Evolutionary conservation across 2,329 filamentous ascomycete genomes (phyloP).

Genomic region (Verticillium isaacii): DNA sequence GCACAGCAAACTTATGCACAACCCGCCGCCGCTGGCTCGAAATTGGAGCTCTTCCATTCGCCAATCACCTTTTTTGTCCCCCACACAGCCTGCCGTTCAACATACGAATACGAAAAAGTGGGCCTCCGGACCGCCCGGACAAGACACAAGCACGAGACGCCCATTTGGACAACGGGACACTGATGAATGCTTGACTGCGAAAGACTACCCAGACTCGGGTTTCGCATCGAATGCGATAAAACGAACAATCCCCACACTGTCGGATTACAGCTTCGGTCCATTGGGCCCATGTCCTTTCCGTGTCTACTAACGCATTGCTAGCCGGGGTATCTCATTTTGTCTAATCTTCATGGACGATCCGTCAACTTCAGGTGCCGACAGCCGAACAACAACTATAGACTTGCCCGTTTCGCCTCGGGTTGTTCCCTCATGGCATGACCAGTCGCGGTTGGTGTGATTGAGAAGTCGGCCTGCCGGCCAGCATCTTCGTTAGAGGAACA

Average conservation of each 20-base stretch:
- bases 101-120: conserved; percentile 5
- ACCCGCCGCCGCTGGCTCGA: background rate
- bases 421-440: background rate
- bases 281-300: background rate
- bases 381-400: background rate
- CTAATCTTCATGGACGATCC: background rate
- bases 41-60: background rate
- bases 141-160: background rate
- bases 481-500: background rate
- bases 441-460: background rate
- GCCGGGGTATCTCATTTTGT: background rate
- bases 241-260: background rate
- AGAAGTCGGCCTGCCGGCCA: background rate
- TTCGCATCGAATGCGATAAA: background rate
- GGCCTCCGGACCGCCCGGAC: background rate
- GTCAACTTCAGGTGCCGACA: background rate
- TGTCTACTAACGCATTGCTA: background rate
- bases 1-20: background rate
- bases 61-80: background rate
- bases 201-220: background rate
- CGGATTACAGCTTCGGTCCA: background rate
- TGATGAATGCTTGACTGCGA: background rate
- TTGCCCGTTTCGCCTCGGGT: background rate
- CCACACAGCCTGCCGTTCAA: background rate
- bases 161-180: background rate